Conservation (phyloP, 192 early-diverging fungal genomes). For the Pilaira anomala region DNA sequence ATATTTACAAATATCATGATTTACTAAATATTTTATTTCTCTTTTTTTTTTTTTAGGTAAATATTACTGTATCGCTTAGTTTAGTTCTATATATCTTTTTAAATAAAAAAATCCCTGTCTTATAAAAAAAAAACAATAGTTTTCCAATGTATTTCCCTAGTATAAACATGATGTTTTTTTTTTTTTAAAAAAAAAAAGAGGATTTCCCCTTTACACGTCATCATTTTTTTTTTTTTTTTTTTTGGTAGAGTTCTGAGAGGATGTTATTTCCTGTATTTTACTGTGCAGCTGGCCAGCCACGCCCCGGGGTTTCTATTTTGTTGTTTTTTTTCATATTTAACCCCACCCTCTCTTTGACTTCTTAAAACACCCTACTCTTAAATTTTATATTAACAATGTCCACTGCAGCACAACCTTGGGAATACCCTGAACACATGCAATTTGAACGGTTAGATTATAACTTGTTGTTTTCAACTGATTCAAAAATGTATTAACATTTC, state of each 20-base stretch:
- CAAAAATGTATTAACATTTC: neutral
- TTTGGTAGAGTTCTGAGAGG: neutral
- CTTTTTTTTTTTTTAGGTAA: neutral
- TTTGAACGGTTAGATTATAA: slow-evolving; percentile 31
- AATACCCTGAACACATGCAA: slow-evolving; percentile 40
- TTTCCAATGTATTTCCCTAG: no score
- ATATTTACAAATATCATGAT: no score
- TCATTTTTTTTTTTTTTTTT: neutral
- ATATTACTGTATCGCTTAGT: neutral
- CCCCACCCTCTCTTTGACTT: neutral
- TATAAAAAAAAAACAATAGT: no score
- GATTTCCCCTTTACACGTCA: neutral
- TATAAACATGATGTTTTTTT: neutral
- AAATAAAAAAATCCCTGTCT: no score
- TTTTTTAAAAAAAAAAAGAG: neutral
- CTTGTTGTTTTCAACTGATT: neutral
- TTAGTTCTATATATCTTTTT: neutral
- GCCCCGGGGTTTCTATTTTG: neutral
- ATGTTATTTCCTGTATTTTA: neutral
- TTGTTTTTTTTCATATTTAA: neutral
- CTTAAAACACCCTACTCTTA: no score
- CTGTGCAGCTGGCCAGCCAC: neutral
- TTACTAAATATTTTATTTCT: neutral
- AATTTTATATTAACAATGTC: neutral
- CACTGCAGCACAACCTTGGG: slow-evolving; percentile 35